Evolutionary conservation across 306 rosid genomes (phyloP), one percentile per base, ranked within the genome.

Genomic region (Prunus dulcis): DNA sequence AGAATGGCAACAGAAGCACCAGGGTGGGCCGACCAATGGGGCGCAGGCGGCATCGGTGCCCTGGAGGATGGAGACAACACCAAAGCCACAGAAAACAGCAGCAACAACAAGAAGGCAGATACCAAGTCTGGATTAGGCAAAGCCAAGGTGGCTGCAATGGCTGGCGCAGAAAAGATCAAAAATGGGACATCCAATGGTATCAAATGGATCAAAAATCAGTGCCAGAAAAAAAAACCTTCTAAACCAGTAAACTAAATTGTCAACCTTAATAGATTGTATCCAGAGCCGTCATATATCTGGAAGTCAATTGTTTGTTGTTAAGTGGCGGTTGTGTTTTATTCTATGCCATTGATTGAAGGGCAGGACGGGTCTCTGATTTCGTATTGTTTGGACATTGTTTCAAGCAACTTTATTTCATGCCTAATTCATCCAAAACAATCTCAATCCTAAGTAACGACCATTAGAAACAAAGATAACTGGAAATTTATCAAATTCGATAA

Each of bases 1-100:
- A 51, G 11, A 5, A 89, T 93, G 97, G 91, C 90, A 38, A 78
- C 81, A 1, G 97, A 93, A 75, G 96, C 86, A 82, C 96, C 96
- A 4, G 90, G 89, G 80, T 91, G 97, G 97, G 98, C 97, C 6
- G 97, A 91, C 77, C 97, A 89, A 76, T 93, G 98, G 98, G 97
- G 98, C 9, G 91, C 92, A 12, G 98, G 98, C 28, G 98, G 98
- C 20, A 85, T 94, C 27, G 98, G 98, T 27, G 93, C 95, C 28
- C 80, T 90, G 88, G 96, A 83, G 66, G 93, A 89, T 77, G 92
- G 86, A 0, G 82, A 60, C 64, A 79, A 64, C 76, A 67, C 82
- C 25, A 82, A 68, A 30, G 38, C 89, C 67, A 76, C 78, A 72
- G 87, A 86, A 50, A 86, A 83, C 32, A 49, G 25, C 12, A 61